These are phyloP conservation scores for Talaromyces borbonicus DNA, from an alignment of 495 filamentous ascomycete species.

Conservation along the genomic window DNA sequence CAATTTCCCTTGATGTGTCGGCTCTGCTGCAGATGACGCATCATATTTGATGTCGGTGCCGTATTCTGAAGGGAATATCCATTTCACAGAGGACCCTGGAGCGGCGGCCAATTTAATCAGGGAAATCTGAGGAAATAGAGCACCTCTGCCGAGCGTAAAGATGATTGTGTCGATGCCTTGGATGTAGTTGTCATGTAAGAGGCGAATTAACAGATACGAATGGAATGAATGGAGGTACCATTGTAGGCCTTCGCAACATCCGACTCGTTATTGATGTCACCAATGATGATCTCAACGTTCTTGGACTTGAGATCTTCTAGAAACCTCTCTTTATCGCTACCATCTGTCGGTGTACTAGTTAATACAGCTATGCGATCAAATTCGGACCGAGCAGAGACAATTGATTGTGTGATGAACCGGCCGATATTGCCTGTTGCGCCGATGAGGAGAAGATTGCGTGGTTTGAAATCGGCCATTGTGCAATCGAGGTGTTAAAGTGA, in stretches of 20 bases:
- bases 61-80: constrained; percentile 65
- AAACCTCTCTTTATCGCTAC: constrained; percentile 28
- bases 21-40: constrained; percentile 46
- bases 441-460: constrained; percentile 50
- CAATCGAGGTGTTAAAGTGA: background rate
- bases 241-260: constrained; percentile 45
- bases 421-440: constrained; percentile 64
- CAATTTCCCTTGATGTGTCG: constrained; percentile 62
- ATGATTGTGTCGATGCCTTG: constrained; percentile 54
- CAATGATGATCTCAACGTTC: constrained; percentile 48
- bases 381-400: constrained; percentile 42
- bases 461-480: constrained; percentile 3
- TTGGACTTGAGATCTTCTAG: constrained; percentile 34
- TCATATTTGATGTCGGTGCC: constrained; percentile 66
- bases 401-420: constrained; percentile 48
- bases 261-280: constrained; percentile 42
- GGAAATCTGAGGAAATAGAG: constrained; percentile 46
- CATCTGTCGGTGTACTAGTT: constrained; percentile 45
- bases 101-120: constrained; percentile 49
- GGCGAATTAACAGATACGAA: background rate
- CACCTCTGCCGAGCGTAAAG: constrained; percentile 51
- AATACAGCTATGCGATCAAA: constrained; percentile 52
- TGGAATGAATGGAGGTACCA: constrained; percentile 17
- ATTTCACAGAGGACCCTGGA: constrained; percentile 41
- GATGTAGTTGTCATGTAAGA: background rate